phyloP scores from a whole-genome alignment of 129 eudicot species.

The Arctium lappa region DNA sequence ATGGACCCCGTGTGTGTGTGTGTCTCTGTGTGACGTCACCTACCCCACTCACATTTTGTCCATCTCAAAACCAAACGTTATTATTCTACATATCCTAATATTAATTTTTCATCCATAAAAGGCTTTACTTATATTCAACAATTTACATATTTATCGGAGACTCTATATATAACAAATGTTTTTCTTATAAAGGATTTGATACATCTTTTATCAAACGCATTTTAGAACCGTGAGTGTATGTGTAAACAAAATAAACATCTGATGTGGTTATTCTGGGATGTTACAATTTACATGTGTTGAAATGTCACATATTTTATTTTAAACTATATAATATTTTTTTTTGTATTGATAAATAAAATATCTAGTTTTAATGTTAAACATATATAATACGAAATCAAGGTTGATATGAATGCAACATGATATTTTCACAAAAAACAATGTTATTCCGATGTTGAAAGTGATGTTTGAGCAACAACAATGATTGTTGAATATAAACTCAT shows the following conservation, averaged over 20 bases:
- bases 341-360: background rate
- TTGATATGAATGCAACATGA: background rate
- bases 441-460: background rate
- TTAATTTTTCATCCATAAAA: no score
- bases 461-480: background rate
- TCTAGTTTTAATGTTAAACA: background rate
- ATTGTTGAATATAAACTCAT: background rate
- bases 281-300: no score
- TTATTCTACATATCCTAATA: no score
- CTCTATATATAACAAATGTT: no score
- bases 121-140: no score
- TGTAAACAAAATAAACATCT: no score
- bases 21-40: conserved; percentile 12
- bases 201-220: no score
- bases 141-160: no score
- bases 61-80: background rate
- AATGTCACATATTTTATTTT: no score
- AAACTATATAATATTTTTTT: background rate
- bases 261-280: no score
- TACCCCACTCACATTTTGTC: conserved; percentile 14
- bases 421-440: background rate
- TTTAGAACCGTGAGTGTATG: no score
- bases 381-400: background rate
- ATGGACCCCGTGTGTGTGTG: background rate
- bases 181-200: no score